phyloP scores from a whole-genome alignment of 1,284 basidiomycete species.

The Moniliophthora roreri region DNA sequence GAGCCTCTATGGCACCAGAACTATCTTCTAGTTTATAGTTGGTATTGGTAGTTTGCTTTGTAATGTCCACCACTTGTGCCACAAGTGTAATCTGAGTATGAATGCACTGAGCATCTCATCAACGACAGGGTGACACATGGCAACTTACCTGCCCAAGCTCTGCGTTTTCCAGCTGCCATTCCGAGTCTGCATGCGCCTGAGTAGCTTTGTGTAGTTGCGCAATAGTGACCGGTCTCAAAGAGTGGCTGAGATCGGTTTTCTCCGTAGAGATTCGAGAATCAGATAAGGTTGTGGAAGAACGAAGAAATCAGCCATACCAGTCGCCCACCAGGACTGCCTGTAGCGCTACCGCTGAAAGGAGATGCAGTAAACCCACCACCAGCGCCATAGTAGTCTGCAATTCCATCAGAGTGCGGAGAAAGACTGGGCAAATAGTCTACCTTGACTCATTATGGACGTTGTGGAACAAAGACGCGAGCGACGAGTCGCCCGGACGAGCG shows the following conservation, averaged over 20 bases:
- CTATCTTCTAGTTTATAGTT: constrained; percentile 88
- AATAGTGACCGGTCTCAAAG: constrained; percentile 85
- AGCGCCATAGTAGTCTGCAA: not conserved
- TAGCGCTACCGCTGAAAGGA: constrained; percentile 3
- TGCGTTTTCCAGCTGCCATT: constrained; percentile 81
- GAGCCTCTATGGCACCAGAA: constrained; percentile 84
- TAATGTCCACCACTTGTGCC: constrained; percentile 75
- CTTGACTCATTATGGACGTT: not conserved
- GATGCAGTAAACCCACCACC: constrained; percentile 1
- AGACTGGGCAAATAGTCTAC: not conserved
- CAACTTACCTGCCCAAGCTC: constrained; percentile 80
- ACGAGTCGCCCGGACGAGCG: not conserved
- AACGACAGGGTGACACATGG: not conserved
- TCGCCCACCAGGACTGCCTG: not conserved
- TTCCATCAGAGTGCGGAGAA: not conserved
- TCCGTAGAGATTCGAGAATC: constrained; percentile 15
- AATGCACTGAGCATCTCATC: constrained; percentile 2
- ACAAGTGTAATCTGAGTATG: constrained; percentile 68
- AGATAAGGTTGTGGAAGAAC: not conserved
- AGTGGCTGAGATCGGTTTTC: constrained; percentile 55
- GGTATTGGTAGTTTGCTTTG: constrained; percentile 79
- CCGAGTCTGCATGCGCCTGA: constrained; percentile 86
- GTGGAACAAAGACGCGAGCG: not conserved
- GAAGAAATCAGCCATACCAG: not conserved
- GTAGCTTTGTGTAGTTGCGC: constrained; percentile 76